A percentile compares a stretch with the other conserved stretches of the same genome.
phyloP scores from a whole-genome alignment of 1,139 yeast species.

The Suhomyces taliae region DNA sequence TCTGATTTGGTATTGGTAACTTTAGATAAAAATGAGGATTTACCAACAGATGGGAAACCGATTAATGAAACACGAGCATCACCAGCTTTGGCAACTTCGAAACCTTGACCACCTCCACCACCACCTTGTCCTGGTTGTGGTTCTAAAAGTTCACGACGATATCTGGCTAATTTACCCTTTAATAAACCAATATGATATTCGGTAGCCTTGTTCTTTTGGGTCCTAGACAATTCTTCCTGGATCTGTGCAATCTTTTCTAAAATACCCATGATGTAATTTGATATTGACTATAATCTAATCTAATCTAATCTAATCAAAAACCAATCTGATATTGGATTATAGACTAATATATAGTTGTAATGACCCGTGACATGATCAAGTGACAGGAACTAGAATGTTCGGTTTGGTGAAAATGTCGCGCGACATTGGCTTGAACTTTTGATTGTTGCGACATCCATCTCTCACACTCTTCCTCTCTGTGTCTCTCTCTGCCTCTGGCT shows the following conservation, averaged over 20 bases:
- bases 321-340: too few relatives aligned
- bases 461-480: too few relatives aligned
- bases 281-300: too few relatives aligned
- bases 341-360: too few relatives aligned
- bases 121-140: constrained; percentile 76
- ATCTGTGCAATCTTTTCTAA: constrained; percentile 81
- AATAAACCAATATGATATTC: constrained; percentile 93
- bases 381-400: too few relatives aligned
- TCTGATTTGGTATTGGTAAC: constrained; percentile 93
- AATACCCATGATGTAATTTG: constrained; percentile 15
- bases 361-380: too few relatives aligned
- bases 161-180: constrained; percentile 93
- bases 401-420: neutral
- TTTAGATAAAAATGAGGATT: constrained; percentile 81
- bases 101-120: constrained; percentile 83
- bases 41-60: constrained; percentile 98
- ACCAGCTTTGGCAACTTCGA: constrained; percentile 93
- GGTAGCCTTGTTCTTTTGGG: constrained; percentile 97
- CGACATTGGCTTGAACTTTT: neutral
- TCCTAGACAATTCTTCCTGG: constrained; percentile 90
- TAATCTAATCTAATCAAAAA: too few relatives aligned
- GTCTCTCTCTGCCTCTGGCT: neutral
- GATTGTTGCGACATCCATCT: neutral
- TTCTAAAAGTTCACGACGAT: constrained; percentile 85
- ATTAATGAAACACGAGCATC: constrained; percentile 94